Percentiles rank a stretch among this genome's conserved stretches.
Conservation (phyloP, 768 basidiomycete species). For the Rhizopogon vinicolor region DNA sequence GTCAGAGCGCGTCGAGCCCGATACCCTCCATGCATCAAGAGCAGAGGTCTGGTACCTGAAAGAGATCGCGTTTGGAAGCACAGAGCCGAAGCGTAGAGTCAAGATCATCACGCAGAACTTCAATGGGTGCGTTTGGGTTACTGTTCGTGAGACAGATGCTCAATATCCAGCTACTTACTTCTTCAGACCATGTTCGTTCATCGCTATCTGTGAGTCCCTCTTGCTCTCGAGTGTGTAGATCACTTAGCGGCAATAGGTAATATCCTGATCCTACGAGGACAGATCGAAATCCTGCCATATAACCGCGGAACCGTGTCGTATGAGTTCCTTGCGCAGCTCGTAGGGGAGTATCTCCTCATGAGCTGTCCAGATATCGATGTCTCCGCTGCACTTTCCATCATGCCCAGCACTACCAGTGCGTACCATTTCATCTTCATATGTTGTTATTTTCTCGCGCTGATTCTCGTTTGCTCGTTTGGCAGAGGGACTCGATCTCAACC, state of each 20-base stretch:
- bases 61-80: conserved; percentile 46
- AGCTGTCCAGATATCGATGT: conserved; percentile 42
- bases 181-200: conserved; percentile 84
- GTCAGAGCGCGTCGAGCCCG: conserved; percentile 10
- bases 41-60: conserved; percentile 79
- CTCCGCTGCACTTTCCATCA: conserved; percentile 24
- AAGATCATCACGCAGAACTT: conserved; percentile 82
- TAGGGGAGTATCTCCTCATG: conserved; percentile 76
- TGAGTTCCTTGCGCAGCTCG: conserved; percentile 75
- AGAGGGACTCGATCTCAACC: conserved; percentile 91
- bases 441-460: no score
- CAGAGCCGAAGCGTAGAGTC: conserved; percentile 25
- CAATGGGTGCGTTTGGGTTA: conserved; percentile 56
- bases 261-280: conserved; percentile 80
- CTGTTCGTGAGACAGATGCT: neutral
- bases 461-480: neutral
- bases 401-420: conserved; percentile 72
- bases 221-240: neutral
- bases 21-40: conserved; percentile 19
- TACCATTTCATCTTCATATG: conserved; percentile 5
- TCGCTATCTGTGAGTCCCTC: conserved; percentile 68
- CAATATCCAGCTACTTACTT: neutral
- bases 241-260: conserved; percentile 51
- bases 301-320: conserved; percentile 74
- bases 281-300: conserved; percentile 67